phyloP scores from a whole-genome alignment of 345 rosid genomes.

The Euphorbia lathyris region DNA sequence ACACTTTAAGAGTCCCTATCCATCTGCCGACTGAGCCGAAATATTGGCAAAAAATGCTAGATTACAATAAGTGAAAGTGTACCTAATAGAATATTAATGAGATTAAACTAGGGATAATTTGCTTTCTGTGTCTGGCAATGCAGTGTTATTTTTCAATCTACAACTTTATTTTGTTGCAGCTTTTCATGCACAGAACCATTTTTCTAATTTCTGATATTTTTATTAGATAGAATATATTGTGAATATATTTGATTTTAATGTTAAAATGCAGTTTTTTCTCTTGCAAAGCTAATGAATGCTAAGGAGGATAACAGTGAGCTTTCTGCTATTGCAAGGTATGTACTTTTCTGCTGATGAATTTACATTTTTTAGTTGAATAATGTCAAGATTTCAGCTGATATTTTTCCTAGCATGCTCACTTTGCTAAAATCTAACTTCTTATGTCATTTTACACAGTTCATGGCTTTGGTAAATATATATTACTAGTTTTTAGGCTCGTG shows the following conservation, averaged over 20 bases:
- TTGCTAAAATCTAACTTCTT: not conserved
- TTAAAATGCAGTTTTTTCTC: constrained; percentile 64
- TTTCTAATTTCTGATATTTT: not conserved
- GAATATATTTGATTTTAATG: not conserved
- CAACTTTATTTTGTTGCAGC: not conserved
- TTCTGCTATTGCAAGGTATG: constrained; percentile 95
- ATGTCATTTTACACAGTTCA: not conserved
- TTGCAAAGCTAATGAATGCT: constrained; percentile 94
- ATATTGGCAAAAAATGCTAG: not conserved
- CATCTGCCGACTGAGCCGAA: not conserved
- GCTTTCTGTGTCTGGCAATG: not conserved
- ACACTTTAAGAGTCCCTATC: not conserved
- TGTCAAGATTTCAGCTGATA: not conserved
- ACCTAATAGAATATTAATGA: not conserved
- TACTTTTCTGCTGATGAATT: not conserved
- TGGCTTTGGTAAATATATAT: not conserved
- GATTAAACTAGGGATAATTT: not conserved
- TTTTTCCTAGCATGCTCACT: not conserved
- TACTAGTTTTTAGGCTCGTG: no score
- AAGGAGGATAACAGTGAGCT: constrained; percentile 82
- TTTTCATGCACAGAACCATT: not conserved
- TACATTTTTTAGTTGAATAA: not conserved
- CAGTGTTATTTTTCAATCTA: not conserved
- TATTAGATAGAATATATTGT: not conserved
- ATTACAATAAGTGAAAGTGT: not conserved